Percentiles rank a stretch among this genome's conserved stretches.
These are phyloP conservation scores for Nitzschia putrida DNA, from an alignment of 108 stramenopile species.

Conservation along the genomic window DNA sequence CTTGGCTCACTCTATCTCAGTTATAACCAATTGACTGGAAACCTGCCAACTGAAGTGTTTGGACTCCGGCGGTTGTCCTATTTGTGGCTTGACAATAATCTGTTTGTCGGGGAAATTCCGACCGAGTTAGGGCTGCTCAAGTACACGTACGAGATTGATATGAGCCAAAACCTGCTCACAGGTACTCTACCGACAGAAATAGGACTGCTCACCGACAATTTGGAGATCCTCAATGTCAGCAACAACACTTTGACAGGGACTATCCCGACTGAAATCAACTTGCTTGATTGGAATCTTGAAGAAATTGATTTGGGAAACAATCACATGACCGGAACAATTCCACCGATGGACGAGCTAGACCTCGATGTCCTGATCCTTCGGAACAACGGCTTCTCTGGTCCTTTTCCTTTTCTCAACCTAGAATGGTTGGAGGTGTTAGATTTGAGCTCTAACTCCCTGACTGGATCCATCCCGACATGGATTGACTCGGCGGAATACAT, in stretches of 20 bases:
- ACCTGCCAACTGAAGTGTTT: no score
- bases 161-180: neutral
- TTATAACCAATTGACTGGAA: no score
- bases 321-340: neutral
- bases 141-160: no score
- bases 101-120: no score
- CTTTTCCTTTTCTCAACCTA: no score
- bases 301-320: no score
- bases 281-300: no score
- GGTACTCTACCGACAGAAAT: neutral
- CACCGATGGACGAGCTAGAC: neutral
- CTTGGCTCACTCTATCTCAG: no score
- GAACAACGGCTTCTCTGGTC: neutral
- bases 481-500: constrained; percentile 20
- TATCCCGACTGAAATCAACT: no score
- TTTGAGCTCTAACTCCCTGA: constrained; percentile 38
- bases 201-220: neutral
- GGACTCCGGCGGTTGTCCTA: neutral
- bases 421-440: constrained; percentile 44
- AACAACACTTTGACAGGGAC: no score
- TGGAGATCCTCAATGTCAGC: neutral
- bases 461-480: constrained; percentile 28
- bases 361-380: neutral
- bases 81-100: no score
- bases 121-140: no score